Percentiles rank a stretch among this genome's conserved stretches.
Evolutionary conservation across 805 yeast genomes (phyloP).

Genomic region (Saturnispora silvae): DNA sequence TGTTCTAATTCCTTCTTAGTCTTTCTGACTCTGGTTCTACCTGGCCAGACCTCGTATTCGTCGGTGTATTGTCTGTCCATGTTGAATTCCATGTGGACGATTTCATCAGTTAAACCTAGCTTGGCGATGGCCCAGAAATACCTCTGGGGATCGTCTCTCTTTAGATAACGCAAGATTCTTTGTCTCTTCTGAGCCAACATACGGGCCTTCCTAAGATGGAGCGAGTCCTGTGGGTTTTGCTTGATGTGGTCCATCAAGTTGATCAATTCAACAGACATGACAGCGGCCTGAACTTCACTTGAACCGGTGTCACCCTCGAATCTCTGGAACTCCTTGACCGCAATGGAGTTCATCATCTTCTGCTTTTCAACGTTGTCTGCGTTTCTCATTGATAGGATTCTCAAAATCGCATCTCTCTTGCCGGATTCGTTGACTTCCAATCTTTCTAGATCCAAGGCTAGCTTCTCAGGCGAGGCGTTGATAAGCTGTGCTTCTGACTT

Average conservation of each 20-base stretch:
- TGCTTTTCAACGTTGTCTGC: constrained; percentile 47
- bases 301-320: constrained; percentile 89
- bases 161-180: constrained; percentile 68
- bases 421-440: constrained; percentile 33
- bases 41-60: constrained; percentile 70
- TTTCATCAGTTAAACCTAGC: constrained; percentile 76
- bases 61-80: constrained; percentile 71
- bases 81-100: constrained; percentile 69
- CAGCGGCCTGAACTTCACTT: constrained; percentile 92
- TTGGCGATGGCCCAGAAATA: constrained; percentile 82
- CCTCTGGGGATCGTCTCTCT: constrained; percentile 66
- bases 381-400: constrained; percentile 69
- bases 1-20: constrained; percentile 39
- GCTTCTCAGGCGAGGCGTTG: constrained; percentile 4
- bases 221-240: constrained; percentile 61
- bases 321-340: constrained; percentile 71
- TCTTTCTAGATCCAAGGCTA: constrained; percentile 11
- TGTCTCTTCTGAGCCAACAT: constrained; percentile 87
- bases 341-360: constrained; percentile 50
- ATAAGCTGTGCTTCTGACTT: constrained; percentile 11
- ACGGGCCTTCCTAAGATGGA: constrained; percentile 60
- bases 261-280: constrained; percentile 71
- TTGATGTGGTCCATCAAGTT: constrained; percentile 65
- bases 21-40: constrained; percentile 49
- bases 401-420: constrained; percentile 57